phyloP scores from a whole-genome alignment of 768 basidiomycete species.

The Pisolithus marmoratus region DNA sequence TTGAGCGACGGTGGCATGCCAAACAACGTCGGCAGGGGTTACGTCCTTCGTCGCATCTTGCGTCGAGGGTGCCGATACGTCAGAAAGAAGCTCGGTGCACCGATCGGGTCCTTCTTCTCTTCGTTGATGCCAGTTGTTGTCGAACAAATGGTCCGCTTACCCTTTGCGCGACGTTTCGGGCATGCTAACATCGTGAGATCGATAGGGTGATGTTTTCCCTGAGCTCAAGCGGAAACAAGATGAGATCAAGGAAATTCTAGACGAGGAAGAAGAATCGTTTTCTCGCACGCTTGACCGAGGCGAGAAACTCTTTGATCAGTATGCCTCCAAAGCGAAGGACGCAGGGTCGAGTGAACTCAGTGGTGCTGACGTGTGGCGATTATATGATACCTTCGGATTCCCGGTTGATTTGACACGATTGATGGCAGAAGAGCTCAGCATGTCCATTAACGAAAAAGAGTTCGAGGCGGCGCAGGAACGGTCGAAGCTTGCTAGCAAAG shows the following conservation, averaged over 20 bases:
- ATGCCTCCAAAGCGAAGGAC: conserved; percentile 62
- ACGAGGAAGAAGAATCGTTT: conserved; percentile 98
- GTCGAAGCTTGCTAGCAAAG: conserved; percentile 91
- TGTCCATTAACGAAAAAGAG: conserved; percentile 80
- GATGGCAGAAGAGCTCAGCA: conserved; percentile 92
- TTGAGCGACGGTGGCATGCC: conserved; percentile 96
- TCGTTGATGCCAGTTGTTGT: conserved; percentile 85
- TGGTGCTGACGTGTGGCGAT: conserved; percentile 93
- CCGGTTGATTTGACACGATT: conserved; percentile 93
- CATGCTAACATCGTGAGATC: conserved; percentile 5
- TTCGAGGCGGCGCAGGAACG: conserved; percentile 85
- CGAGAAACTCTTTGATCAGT: conserved; percentile 91
- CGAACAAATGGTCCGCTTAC: conserved; percentile 67
- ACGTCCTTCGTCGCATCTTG: conserved; percentile 92
- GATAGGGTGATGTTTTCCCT: conserved; percentile 82
- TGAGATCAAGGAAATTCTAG: conserved; percentile 90
- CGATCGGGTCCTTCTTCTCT: conserved; percentile 93
- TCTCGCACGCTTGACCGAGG: conserved; percentile 96
- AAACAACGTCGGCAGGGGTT: conserved; percentile 93
- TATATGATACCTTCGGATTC: conserved; percentile 98
- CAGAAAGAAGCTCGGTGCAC: conserved; percentile 88
- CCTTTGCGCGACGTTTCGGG: not conserved
- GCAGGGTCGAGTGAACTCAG: conserved; percentile 60
- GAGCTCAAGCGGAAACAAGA: conserved; percentile 79
- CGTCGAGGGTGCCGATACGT: conserved; percentile 94